A percentile compares a stretch with the other conserved stretches of the same genome.
These are phyloP conservation scores for Fusarium luffae DNA, from an alignment of 2,329 filamentous ascomycete genomes.

Conservation along the genomic window DNA sequence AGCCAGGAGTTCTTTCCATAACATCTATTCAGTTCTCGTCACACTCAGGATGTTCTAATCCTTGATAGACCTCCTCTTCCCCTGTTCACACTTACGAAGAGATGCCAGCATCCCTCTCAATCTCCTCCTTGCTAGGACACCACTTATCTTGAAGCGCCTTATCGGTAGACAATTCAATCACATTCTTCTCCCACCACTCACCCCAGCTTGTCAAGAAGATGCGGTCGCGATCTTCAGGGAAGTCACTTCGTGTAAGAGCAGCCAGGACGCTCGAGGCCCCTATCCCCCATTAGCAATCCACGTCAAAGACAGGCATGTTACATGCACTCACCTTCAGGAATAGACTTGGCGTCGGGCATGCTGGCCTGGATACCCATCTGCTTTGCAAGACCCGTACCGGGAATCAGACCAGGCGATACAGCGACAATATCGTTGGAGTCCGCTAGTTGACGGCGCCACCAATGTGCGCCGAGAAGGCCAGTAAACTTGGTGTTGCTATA, in stretches of 20 bases:
- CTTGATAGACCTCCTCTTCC: neutral
- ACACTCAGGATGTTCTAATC: neutral
- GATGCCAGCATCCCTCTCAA: constrained; percentile 57
- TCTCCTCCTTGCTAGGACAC: constrained; percentile 59
- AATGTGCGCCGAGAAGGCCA: constrained; percentile 63
- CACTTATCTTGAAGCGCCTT: constrained; percentile 63
- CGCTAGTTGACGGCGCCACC: constrained; percentile 65
- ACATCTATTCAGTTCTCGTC: neutral
- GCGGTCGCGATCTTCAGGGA: constrained; percentile 62
- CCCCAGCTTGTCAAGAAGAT: constrained; percentile 68
- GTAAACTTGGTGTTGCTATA: constrained; percentile 63
- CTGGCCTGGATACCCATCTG: constrained; percentile 48
- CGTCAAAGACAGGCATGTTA: neutral
- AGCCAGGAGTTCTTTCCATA: neutral
- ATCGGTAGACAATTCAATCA: constrained; percentile 56
- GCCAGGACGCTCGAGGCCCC: constrained; percentile 59
- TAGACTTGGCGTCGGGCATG: constrained; percentile 59
- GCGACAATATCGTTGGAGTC: constrained; percentile 60
- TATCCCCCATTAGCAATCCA: constrained; percentile 40
- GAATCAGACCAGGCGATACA: constrained; percentile 65
- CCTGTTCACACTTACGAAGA: neutral
- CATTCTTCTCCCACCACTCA: constrained; percentile 64
- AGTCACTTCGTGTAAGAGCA: constrained; percentile 58
- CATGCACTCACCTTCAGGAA: constrained; percentile 56
- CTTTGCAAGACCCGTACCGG: constrained; percentile 57